Conservation (phyloP, 805 yeast species). For the Isabelozyma gotoi region DNA sequence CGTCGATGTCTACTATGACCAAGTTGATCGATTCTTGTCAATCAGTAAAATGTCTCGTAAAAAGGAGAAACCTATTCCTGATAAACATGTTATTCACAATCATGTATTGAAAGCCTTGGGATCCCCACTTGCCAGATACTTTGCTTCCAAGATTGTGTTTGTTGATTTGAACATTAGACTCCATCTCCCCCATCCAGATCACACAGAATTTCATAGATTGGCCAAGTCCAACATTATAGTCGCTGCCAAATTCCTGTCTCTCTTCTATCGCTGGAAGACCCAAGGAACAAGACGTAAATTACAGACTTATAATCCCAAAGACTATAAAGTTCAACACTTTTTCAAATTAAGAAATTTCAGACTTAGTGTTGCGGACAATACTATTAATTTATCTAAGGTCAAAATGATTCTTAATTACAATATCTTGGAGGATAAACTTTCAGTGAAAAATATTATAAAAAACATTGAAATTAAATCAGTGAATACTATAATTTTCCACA, state of each 20-base stretch:
- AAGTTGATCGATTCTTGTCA: conserved; percentile 19
- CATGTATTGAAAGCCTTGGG: neutral
- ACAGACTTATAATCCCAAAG: conserved; percentile 8
- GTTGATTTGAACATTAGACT: conserved; percentile 28
- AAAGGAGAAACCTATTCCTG: conserved; percentile 1
- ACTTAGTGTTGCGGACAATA: conserved; percentile 31
- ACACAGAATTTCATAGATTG: conserved; percentile 18
- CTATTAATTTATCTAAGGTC: conserved; percentile 23
- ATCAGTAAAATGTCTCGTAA: conserved; percentile 3
- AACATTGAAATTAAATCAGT: conserved; percentile 30
- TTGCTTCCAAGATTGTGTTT: conserved; percentile 17
- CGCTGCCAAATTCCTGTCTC: conserved; percentile 17
- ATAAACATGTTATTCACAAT: neutral
- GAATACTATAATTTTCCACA: conserved; percentile 35
- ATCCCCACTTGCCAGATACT: neutral
- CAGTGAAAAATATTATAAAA: conserved; percentile 24
- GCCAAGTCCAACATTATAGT: conserved; percentile 26
- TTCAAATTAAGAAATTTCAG: conserved; percentile 31
- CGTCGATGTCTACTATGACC: conserved; percentile 38
- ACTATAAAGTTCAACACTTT: conserved; percentile 17
- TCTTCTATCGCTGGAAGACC: conserved; percentile 28
- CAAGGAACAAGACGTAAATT: conserved; percentile 15
- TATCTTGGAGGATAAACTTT: conserved; percentile 16
- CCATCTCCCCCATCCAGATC: conserved; percentile 29
- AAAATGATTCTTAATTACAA: conserved; percentile 25